These are phyloP conservation scores for Entomortierella beljakovae DNA, from an alignment of 192 early-diverging fungal genomes.

Conservation along the genomic window DNA sequence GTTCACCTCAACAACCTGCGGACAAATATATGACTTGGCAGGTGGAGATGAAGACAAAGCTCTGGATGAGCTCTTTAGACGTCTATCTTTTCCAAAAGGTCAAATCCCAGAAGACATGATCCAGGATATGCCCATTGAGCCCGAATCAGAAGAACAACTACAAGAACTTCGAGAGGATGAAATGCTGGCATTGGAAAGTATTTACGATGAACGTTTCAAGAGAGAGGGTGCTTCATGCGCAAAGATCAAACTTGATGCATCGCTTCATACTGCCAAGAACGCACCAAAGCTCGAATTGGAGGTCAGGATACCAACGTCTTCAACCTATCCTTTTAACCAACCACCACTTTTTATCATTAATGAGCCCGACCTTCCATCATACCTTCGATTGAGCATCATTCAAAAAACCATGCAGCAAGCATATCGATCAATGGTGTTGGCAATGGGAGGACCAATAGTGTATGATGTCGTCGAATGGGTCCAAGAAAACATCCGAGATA, in stretches of 20 bases:
- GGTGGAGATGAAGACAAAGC: slow-evolving; percentile 65
- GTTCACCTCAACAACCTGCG: slow-evolving; percentile 63
- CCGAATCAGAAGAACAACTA: slow-evolving; percentile 49
- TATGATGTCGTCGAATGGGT: slow-evolving; percentile 70
- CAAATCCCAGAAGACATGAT: slow-evolving; percentile 48
- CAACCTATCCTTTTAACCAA: slow-evolving; percentile 74
- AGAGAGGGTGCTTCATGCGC: slow-evolving; percentile 16
- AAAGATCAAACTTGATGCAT: slow-evolving; percentile 47
- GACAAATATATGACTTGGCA: slow-evolving; percentile 56
- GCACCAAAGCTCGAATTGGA: slow-evolving; percentile 63
- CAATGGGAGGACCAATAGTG: slow-evolving; percentile 64
- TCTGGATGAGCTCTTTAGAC: slow-evolving; percentile 62
- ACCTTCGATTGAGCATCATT: slow-evolving; percentile 71
- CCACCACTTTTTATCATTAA: slow-evolving; percentile 75
- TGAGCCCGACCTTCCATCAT: slow-evolving; percentile 73
- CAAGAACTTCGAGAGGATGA: slow-evolving; percentile 65
- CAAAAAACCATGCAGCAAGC: slow-evolving; percentile 61
- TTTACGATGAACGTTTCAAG: slow-evolving; percentile 71
- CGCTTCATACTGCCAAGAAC: slow-evolving; percentile 37
- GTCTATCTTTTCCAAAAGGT: slow-evolving; percentile 63
- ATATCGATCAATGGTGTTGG: slow-evolving; percentile 48
- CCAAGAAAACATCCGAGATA: slow-evolving; percentile 58
- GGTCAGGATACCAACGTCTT: slow-evolving; percentile 67
- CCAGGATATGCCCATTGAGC: slow-evolving; percentile 36
- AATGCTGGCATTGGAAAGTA: slow-evolving; percentile 72